Base-by-base conservation (phyloP, 345 rosid species). In the Clausena lansium region DNA sequence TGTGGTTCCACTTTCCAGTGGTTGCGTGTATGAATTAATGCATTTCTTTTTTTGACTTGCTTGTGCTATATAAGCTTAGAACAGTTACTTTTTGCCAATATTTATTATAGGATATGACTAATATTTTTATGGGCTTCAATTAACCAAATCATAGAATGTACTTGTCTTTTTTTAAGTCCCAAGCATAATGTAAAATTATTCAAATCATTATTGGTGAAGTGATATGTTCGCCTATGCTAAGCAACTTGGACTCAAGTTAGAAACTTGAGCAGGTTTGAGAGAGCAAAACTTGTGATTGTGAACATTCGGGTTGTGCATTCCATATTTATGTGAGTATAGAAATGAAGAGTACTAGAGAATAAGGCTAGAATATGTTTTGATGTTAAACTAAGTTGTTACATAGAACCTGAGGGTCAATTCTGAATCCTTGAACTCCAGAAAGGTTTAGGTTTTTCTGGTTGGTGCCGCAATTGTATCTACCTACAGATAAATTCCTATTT, bases 401-500 rank as follows among this genome's bases (percentile, higher is more conserved):
- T 28, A 63, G 6, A 17, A 13, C 52, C 6, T 41, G 52, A 61
- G 28, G 28, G 50, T 38, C 55, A 8, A n/a, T 67, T 60, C 39
- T 73, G 67, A 73, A 62, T 9, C 28, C 65, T 61, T 62, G 28
- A 74, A 27, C 22, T 58, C 58, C 28, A 20, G 7, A 28, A 54
- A 35, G 15, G 47, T 57, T 58, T 27, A 61, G 36, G 22, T 10
- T 62, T 47, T 61, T 1, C 41, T 62, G 57, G 19, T 41, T 4
- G 69, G 10, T 74, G 30, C 41, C 2, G 2, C 38, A 20, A 14
- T 24, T 63, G 13, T 41, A 60, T 22, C 45, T 47, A 64, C 17
- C 47, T 74, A 19, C 24, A 62, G 59, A 74, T 64, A 41, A 38
- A 74, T 74, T 65, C 19, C 33, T n/a, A 22, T 36, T 36, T 76